phyloP scores from a whole-genome alignment of 805 yeast species.

The Suhomyces tanzawaensis region DNA sequence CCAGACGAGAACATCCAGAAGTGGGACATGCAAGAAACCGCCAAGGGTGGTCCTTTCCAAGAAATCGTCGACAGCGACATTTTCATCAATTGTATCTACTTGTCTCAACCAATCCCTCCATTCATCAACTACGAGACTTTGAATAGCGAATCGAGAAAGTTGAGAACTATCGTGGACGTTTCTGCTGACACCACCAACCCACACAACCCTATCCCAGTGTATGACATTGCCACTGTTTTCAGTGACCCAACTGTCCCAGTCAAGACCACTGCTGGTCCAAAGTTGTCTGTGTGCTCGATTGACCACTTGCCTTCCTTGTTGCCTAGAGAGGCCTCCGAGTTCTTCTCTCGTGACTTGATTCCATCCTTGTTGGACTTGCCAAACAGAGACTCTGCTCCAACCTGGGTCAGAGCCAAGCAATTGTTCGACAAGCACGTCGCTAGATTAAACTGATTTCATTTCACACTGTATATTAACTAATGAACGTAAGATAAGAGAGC shows the following conservation, averaged over 20 bases:
- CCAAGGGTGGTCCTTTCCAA: slow-evolving; percentile 94
- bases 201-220: slow-evolving; percentile 96
- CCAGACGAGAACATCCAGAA: slow-evolving; percentile 79
- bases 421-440: slow-evolving; percentile 82
- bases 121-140: slow-evolving; percentile 71
- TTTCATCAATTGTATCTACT: slow-evolving; percentile 93
- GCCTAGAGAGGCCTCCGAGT: slow-evolving; percentile 97
- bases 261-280: slow-evolving; percentile 75
- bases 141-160: slow-evolving; percentile 65
- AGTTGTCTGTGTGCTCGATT: slow-evolving; percentile 86
- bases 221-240: slow-evolving; percentile 85
- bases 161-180: slow-evolving; percentile 93
- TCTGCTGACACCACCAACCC: slow-evolving; percentile 99
- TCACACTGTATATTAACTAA: not conserved
- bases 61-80: slow-evolving; percentile 88
- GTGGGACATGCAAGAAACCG: slow-evolving; percentile 98
- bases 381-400: slow-evolving; percentile 77
- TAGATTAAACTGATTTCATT: slow-evolving; percentile 41
- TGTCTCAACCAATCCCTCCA: slow-evolving; percentile 91
- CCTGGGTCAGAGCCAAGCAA: slow-evolving; percentile 86
- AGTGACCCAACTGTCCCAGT: slow-evolving; percentile 87
- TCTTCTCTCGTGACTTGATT: slow-evolving; percentile 79
- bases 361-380: slow-evolving; percentile 88
- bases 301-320: slow-evolving; percentile 94
- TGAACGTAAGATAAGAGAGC: too few relatives aligned